Conservation (phyloP, 192 early-diverging fungal genomes). For the Linnemannia zychae region DNA sequence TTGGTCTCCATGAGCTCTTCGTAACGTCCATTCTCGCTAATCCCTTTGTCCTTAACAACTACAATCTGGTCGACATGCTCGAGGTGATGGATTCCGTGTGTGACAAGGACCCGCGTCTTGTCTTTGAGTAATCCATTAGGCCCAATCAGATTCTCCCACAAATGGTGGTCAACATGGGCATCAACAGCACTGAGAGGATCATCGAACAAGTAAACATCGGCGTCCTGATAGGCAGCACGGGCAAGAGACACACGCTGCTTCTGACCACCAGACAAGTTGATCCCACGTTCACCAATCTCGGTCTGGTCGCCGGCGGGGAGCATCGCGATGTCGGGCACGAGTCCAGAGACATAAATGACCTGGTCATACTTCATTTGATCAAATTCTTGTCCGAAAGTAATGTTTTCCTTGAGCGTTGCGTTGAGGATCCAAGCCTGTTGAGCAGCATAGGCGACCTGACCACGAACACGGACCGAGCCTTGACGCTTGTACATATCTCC, state of each 20-base stretch:
- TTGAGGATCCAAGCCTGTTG: conserved; percentile 56
- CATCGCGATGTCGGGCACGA: conserved; percentile 13
- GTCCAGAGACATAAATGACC: conserved; percentile 10
- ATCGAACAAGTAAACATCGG: conserved; percentile 65
- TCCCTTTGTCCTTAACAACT: conserved; percentile 75
- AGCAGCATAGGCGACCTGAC: conserved; percentile 67
- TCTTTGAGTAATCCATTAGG: conserved; percentile 80
- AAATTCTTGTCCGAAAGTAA: conserved; percentile 49
- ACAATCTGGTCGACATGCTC: conserved; percentile 72
- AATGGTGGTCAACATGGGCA: conserved; percentile 67
- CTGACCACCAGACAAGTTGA: conserved; percentile 74
- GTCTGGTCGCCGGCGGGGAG: conserved; percentile 50
- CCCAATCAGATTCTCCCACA: conserved; percentile 89
- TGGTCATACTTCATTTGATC: conserved; percentile 12
- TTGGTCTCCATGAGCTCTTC: conserved; percentile 70
- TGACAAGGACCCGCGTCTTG: conserved; percentile 85
- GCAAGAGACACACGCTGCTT: conserved; percentile 83
- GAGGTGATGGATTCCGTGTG: conserved; percentile 83
- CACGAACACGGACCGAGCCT: conserved; percentile 69
- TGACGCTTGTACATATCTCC: conserved; percentile 79
- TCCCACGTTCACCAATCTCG: conserved; percentile 73
- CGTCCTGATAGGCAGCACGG: conserved; percentile 78
- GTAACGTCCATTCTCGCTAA: conserved; percentile 75
- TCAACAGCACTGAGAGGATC: conserved; percentile 69
- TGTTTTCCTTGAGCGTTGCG: conserved; percentile 30